These are phyloP conservation scores for Gloeostereum incarnatum DNA, from an alignment of 768 basidiomycete genomes.

Conservation along the genomic window DNA sequence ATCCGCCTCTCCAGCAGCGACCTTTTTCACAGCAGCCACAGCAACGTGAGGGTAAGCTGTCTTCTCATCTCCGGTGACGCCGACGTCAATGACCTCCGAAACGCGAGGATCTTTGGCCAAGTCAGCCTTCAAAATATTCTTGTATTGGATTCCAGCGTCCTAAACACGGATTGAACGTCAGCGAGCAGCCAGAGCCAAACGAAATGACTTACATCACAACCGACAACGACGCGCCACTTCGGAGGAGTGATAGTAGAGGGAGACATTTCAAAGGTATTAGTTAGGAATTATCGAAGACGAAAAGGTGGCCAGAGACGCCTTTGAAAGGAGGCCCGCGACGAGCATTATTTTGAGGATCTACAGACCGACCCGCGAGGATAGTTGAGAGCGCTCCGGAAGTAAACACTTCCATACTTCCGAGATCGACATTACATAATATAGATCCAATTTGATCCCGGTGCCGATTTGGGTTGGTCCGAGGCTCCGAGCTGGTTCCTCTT, in stretches of 20 bases:
- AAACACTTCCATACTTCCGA: no score
- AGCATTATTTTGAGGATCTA: no score
- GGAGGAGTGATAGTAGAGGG: neutral
- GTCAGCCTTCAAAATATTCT: conserved; percentile 8
- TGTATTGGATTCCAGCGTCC: conserved; percentile 9
- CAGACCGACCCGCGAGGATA: no score
- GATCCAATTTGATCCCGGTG: no score
- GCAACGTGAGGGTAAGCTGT: conserved; percentile 9
- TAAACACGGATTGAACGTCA: neutral
- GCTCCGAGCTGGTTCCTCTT: no score
- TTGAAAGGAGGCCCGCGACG: no score
- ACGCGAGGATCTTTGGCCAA: conserved; percentile 7
- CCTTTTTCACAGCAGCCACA: conserved; percentile 6
- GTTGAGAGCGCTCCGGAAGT: no score
- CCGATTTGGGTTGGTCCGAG: no score
- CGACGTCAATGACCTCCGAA: conserved; percentile 7
- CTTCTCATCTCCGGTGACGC: conserved; percentile 7
- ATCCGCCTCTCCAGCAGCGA: conserved; percentile 7
- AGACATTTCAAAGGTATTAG: conserved; percentile 1
- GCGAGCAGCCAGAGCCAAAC: neutral
- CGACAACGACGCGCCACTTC: conserved; percentile 7
- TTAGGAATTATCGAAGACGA: no score
- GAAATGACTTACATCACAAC: conserved; percentile 8
- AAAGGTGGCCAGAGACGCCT: no score
- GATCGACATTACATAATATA: no score